Base-by-base conservation (phyloP, 352 stramenopile genomes). In the Pythium brachiatum region DNA sequence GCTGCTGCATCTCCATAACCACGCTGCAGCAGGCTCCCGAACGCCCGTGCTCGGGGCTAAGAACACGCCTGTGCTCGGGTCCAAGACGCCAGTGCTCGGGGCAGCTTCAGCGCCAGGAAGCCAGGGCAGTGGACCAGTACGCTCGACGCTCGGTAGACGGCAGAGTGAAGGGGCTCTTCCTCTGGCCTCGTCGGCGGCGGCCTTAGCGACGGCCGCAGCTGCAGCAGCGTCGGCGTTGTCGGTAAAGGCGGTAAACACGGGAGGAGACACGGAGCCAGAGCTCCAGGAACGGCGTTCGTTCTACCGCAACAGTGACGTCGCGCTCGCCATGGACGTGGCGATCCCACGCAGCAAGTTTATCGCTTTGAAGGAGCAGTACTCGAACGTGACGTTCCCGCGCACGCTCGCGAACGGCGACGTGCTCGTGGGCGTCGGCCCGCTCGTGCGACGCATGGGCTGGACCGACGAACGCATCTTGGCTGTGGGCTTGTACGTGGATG, bases 391-490 rank as follows among this genome's bases (percentile, higher is more conserved):
- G 54, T 94, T 94, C 60, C 85, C 85, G 18, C 79, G 81, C 13
- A 89, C 69, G 60, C 63, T 94, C 15, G 81, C 81, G 4, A 94
- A 88, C 59, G 81, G 81, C 9, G 85, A 94, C 54, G 65, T 90
- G 38, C 65, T 94, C 4, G 75, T 90, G 5, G 85, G 85, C 11
- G 85, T 94, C 7, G 85, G 81, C 0, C 83, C 82, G 20, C 72
- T 94, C 43, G 81, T 94, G 25, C 81, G 85, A 1, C 82, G 85
- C 25, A 83, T 94, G 72, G 82, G 82, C 16, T 94, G 85, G 85
- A 91, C 81, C 5, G 82, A 94, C 53, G 85, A 94, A 62, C 82
- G 82, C 6, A 94, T 94, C 53, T 60, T 94, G 16, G 80, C 85
- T 2, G 81, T 94, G 0, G 85, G 81, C 1, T 68, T 94, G 48